A percentile compares a stretch with the other conserved stretches of the same genome.
Conservation (phyloP, 805 yeast species). For the Sugiyamaella smithiae region DNA sequence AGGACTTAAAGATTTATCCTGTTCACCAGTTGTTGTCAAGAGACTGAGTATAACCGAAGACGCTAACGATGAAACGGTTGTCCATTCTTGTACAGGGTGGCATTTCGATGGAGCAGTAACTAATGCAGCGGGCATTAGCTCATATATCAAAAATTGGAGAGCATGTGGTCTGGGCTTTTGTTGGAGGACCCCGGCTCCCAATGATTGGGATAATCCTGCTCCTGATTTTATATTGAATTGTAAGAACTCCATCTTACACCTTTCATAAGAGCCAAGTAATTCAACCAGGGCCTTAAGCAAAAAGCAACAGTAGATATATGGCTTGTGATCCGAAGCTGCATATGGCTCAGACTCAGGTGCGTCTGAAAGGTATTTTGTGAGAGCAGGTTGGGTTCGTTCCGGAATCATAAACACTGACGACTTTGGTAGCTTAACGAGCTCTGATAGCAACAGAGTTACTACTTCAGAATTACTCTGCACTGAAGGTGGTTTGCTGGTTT, state of each 20-base stretch:
- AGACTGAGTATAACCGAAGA: conserved; percentile 60
- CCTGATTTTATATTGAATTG: conserved; percentile 63
- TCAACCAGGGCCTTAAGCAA: conserved; percentile 68
- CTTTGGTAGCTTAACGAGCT: conserved; percentile 52
- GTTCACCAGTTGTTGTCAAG: conserved; percentile 55
- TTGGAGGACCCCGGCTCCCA: conserved; percentile 1
- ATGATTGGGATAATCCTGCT: conserved; percentile 26
- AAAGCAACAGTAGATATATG: conserved; percentile 65
- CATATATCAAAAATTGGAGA: conserved; percentile 72
- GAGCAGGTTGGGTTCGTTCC: conserved; percentile 21
- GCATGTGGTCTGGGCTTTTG: conserved; percentile 74
- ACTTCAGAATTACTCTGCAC: conserved; percentile 47
- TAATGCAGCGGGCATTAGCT: conserved; percentile 53
- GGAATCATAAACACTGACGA: conserved; percentile 37
- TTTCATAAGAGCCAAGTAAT: conserved; percentile 71
- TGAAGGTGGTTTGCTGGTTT: conserved; percentile 7
- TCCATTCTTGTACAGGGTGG: conserved; percentile 36
- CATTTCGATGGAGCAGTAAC: conserved; percentile 32
- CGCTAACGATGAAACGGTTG: conserved; percentile 59
- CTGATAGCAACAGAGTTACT: conserved; percentile 59
- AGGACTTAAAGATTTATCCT: conserved; percentile 31
- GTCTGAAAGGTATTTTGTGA: conserved; percentile 11
- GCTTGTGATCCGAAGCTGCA: conserved; percentile 40
- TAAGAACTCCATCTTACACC: conserved; percentile 76
- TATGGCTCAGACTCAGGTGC: conserved; percentile 20